Evolutionary conservation across 2,329 filamentous ascomycete species (phyloP), one percentile per base, ranked within the genome.

Genomic region (Microsporum ferrugineum): DNA sequence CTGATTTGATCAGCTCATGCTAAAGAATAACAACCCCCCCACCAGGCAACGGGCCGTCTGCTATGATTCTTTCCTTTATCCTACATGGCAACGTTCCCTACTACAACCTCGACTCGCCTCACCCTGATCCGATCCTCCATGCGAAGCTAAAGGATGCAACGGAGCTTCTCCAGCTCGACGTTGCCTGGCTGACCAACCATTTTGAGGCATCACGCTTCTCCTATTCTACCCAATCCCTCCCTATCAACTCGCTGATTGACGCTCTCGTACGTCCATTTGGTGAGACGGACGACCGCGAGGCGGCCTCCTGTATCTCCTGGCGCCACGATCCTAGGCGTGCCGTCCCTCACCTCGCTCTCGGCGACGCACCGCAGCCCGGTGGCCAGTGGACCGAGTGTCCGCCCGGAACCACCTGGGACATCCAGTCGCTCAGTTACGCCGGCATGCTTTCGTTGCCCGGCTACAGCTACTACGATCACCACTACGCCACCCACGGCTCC

Each of bases 31-130:
- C 17, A 23, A 23, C 17, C 17, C 14, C 14, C 49, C 58, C 65
- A 84, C 57, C 65, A 84, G 83, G 83, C 68, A 84, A 83, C 69
- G 83, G 83, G 61, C 83, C 83, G 53, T 82, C 83, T 58, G 80
- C 83, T 58, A 76, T 85, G 72, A 81, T 84, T 65, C 75, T 85
- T 39, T 84, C 82, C 53, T 85, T 82, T 69, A 83, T 85, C 49
- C 77, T 85, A 33, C 82, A 85, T 70, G 83, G 83, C 41, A 76
- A 84, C 67, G 74, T 84, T 59, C 83, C 83, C 3, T 79, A 77
- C 67, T 85, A 85, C 66, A 71, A 77, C 41, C 71, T 77, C 2
- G 66, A 72, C 29, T 72, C 70, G 60, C 78, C 78, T 39, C 83
- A 85, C 71, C 80, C 82, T 39, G 83, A 85, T 69, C 71, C 76